phyloP scores from a whole-genome alignment of 768 basidiomycete genomes.

The Macrolepiota fuliginosa region DNA sequence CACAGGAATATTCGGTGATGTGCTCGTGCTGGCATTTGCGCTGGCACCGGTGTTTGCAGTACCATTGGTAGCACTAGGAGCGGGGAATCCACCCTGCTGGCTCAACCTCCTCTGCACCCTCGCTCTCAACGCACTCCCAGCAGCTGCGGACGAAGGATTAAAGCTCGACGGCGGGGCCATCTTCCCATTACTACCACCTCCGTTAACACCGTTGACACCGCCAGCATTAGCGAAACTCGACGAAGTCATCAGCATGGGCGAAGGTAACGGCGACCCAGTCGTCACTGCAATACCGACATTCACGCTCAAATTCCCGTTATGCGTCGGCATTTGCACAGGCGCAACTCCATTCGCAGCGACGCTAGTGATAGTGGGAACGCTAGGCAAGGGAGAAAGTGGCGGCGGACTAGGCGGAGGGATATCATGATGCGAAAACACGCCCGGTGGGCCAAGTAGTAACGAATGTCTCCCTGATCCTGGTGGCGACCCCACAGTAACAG shows the following conservation, averaged over 20 bases:
- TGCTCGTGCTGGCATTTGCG: background rate
- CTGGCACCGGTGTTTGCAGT: background rate
- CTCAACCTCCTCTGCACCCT: conserved; percentile 8
- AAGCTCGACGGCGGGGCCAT: conserved; percentile 1
- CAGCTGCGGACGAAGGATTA: background rate
- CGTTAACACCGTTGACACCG: background rate
- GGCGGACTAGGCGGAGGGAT: conserved; percentile 53
- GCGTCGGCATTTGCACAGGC: background rate
- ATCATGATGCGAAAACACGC: conserved; percentile 44
- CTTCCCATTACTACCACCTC: background rate
- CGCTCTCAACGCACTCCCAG: conserved; percentile 9
- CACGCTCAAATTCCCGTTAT: conserved; percentile 7
- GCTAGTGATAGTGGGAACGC: conserved; percentile 20
- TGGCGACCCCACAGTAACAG: conserved; percentile 3
- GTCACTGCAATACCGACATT: conserved; percentile 9
- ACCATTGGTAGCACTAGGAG: background rate
- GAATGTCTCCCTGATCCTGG: conserved; percentile 8
- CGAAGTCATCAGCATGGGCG: conserved; percentile 8
- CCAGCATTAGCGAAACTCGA: background rate
- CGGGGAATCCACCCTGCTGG: background rate
- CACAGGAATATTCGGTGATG: background rate
- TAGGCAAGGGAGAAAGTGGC: conserved; percentile 42
- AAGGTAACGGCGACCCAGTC: conserved; percentile 10
- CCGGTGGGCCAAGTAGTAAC: conserved; percentile 29
- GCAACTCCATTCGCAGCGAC: background rate